Base-by-base conservation (phyloP, 169 alveolate species). In the Cryptosporidium ryanae region DNA sequence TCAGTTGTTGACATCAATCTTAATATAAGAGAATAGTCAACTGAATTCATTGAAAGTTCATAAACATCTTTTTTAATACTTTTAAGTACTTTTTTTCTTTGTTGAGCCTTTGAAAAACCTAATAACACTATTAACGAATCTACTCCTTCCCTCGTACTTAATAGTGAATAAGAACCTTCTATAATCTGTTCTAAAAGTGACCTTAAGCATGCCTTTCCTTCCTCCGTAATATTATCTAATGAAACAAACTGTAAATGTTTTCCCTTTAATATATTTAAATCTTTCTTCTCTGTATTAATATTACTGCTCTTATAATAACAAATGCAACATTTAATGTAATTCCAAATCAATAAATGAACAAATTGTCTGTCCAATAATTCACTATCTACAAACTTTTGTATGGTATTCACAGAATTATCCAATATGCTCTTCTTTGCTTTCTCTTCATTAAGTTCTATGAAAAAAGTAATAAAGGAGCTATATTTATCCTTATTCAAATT, bases 71-170 rank as follows among this genome's bases (percentile, higher is more conserved):
- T 76, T 31, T 76, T 76, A 21, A 76, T 76, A n/a, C 6, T 61
- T 23, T 76, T 76, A 7, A 76, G 71, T n/a, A 76, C 2, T 32
- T 76, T 76, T 63, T 76, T 76, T 27, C 71, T 76, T 34, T 76
- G 87, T 61, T 76, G 87, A 76, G 87, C 87, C 25, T 61, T 76
- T 34, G 87, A 67, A 13, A 76, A 38, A 32, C 87, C 87, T 21
- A 76, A 25, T 25, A 76, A 76, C 23, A 76, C 76, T 7, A 76
- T 43, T 10, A 76, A 27, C 18, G 87, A 76, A 29, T 76, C 71
- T 13, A 76, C 87, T 23, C 87, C 87, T 29, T 76, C 87, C n/a
- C 10, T 76, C 12, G 87, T 76, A 25, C 87, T 76, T 44, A 76
- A 25, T 38, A 76, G 71, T 18, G 21, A 18, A 44, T 76, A 76